Percentiles rank a stretch among this genome's conserved stretches.
Conservation (phyloP, 371 early-diverging fungal species). For the Choanephora cucurbitarum region DNA sequence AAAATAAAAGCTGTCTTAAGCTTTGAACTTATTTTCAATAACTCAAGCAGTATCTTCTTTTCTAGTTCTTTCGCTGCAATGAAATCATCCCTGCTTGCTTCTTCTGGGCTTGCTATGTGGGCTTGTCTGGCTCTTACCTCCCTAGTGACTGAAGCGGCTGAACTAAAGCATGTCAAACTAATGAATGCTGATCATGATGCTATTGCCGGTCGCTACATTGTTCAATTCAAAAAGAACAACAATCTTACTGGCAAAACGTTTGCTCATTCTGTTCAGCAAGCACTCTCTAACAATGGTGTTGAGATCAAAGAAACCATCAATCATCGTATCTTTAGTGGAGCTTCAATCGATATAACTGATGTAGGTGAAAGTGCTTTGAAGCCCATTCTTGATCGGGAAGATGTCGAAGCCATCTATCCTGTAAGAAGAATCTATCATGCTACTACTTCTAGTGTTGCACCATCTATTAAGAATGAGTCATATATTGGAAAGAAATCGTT, state of each 20-base stretch:
- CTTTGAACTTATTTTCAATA: no score
- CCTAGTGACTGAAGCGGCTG: conserved; percentile 21
- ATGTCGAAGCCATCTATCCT: conserved; percentile 34
- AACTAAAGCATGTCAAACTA: conserved; percentile 29
- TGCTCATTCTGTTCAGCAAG: conserved; percentile 21
- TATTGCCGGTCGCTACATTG: conserved; percentile 40
- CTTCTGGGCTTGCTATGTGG: conserved; percentile 27
- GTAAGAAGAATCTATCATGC: conserved; percentile 33
- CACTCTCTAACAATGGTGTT: conserved; percentile 27
- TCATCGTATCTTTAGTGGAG: conserved; percentile 38
- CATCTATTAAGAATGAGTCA: no score
- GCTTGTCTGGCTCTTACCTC: conserved; percentile 27
- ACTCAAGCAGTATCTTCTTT: no score
- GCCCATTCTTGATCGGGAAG: conserved; percentile 21
- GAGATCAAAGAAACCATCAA: conserved; percentile 27
- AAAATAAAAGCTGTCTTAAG: no score
- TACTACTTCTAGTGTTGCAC: neutral
- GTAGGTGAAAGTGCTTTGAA: conserved; percentile 16
- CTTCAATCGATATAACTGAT: conserved; percentile 33
- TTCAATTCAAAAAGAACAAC: conserved; percentile 25
- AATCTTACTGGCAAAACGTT: conserved; percentile 12
- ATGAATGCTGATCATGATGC: conserved; percentile 9
- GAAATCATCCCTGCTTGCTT: conserved; percentile 22
- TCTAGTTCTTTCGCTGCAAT: conserved; percentile 12
- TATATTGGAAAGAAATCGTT: no score